These are phyloP conservation scores for Barnettozyma populi DNA, from an alignment of 805 yeast genomes.

Conservation along the genomic window DNA sequence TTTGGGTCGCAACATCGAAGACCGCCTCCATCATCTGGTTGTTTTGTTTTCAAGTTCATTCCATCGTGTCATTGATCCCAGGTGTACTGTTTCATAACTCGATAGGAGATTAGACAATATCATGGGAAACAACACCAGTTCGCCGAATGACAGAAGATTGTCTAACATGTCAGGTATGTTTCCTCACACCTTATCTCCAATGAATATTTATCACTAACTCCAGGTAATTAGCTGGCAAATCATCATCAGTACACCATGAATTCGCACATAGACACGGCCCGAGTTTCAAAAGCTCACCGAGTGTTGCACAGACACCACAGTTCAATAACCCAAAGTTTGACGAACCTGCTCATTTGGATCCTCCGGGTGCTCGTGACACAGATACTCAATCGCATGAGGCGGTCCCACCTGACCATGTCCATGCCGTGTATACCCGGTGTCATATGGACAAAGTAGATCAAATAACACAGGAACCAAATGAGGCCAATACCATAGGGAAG, in stretches of 20 bases:
- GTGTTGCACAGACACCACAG: neutral
- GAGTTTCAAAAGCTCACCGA: neutral
- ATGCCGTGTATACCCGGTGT: neutral
- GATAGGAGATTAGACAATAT: neutral
- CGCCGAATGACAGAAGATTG: neutral
- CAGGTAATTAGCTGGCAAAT: neutral
- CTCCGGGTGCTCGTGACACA: neutral
- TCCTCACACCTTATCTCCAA: neutral
- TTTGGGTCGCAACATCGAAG: neutral
- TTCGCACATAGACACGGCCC: neutral
- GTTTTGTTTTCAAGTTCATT: neutral
- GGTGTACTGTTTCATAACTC: too few species aligned
- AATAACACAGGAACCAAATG: neutral
- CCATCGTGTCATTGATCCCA: neutral
- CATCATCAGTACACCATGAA: neutral
- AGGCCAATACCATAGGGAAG: neutral
- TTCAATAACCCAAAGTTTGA: neutral
- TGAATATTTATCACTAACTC: neutral
- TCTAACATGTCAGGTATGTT: neutral
- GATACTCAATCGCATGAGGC: neutral
- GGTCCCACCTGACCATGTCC: neutral
- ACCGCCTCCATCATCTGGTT: neutral
- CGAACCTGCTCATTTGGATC: neutral
- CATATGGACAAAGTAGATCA: neutral
- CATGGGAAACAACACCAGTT: conserved; percentile 3